Evolutionary conservation across 1,284 basidiomycete species (phyloP).

Genomic region (Tylopilus orsonianus): DNA sequence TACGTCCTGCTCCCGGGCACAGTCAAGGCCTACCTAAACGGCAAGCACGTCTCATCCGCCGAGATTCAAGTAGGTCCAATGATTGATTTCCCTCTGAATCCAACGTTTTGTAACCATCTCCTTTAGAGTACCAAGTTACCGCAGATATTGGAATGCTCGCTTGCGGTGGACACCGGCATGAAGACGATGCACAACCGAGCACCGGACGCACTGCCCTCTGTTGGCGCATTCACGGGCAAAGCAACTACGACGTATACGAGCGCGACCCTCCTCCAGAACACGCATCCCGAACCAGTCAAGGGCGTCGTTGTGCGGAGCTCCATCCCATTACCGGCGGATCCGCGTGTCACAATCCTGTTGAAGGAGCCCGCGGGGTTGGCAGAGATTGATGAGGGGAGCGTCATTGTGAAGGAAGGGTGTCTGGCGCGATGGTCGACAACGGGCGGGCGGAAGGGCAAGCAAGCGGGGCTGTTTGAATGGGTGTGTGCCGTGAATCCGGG

Average conservation of each 20-base stretch:
- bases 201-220: slow-evolving; percentile 14
- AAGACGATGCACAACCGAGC: slow-evolving; percentile 16
- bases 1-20: slow-evolving; percentile 22
- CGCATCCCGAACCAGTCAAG: slow-evolving; percentile 9
- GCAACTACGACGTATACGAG: slow-evolving; percentile 21
- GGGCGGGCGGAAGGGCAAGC: slow-evolving; percentile 19
- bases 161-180: slow-evolving; percentile 19
- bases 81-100: too few relatives aligned
- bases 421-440: slow-evolving; percentile 24
- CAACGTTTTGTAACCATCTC: background rate
- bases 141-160: slow-evolving; percentile 22
- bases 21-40: slow-evolving; percentile 25
- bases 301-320: slow-evolving; percentile 23
- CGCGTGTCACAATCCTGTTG: slow-evolving; percentile 23
- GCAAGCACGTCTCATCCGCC: slow-evolving; percentile 24
- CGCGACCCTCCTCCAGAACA: slow-evolving; percentile 17
- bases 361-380: slow-evolving; percentile 26
- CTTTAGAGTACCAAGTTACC: slow-evolving; percentile 15
- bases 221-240: slow-evolving; percentile 6
- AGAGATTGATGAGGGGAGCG: slow-evolving; percentile 17
- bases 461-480: slow-evolving; percentile 28
- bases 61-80: slow-evolving; percentile 17
- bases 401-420: slow-evolving; percentile 16
- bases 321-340: slow-evolving; percentile 23
- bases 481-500: slow-evolving; percentile 22